These are phyloP conservation scores for Talaromyces piceae DNA, from an alignment of 2,329 filamentous ascomycete species.

Conservation along the genomic window DNA sequence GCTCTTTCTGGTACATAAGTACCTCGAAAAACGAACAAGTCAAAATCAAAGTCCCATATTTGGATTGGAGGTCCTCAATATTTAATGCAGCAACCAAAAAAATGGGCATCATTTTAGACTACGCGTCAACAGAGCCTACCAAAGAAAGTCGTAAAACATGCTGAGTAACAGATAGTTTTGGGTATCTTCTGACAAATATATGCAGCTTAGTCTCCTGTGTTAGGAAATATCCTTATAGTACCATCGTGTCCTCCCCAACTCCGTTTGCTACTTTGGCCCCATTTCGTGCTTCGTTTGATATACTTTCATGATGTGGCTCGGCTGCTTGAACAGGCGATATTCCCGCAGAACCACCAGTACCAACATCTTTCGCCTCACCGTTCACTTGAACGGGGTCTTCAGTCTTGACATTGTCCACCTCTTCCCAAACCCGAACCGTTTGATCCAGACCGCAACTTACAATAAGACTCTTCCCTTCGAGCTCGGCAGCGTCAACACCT, in stretches of 20 bases:
- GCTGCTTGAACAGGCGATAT: not conserved
- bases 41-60: no score
- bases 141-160: not conserved
- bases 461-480: conserved; percentile 42
- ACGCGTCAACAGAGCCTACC: not conserved
- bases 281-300: not conserved
- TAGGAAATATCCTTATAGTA: not conserved
- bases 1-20: no score
- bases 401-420: conserved; percentile 19
- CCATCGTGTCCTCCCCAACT: conserved; percentile 1
- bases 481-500: conserved; percentile 52
- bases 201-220: not conserved
- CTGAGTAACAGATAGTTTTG: not conserved
- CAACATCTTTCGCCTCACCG: conserved; percentile 3
- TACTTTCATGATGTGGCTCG: not conserved
- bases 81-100: not conserved
- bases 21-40: no score
- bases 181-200: not conserved
- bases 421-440: conserved; percentile 56
- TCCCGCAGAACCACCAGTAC: conserved; percentile 4
- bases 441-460: conserved; percentile 58
- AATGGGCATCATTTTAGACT: not conserved
- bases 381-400: conserved; percentile 6
- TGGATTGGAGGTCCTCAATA: no score
- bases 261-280: no score